Percentiles rank a stretch among this genome's conserved stretches.
Evolutionary conservation across 306 rosid genomes (phyloP).

Genomic region (Pachyrhizus erosus): DNA sequence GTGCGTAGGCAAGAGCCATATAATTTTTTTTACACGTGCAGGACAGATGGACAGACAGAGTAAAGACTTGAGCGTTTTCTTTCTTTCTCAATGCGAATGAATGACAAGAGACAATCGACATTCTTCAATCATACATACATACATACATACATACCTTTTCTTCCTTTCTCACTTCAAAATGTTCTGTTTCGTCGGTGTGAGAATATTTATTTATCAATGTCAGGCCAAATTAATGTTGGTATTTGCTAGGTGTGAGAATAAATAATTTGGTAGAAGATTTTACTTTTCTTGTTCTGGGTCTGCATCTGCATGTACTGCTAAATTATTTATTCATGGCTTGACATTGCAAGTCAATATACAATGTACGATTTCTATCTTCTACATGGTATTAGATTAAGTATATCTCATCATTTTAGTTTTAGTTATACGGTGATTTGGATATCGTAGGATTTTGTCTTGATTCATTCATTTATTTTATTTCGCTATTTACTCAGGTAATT

Average conservation of each 20-base stretch:
- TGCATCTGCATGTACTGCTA: not conserved
- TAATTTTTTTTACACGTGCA: slow-evolving; percentile 1
- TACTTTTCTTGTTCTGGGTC: not conserved
- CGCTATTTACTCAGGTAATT: not conserved
- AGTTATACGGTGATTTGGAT: not conserved
- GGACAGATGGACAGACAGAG: not conserved
- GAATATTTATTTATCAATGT: not conserved
- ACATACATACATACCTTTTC: not conserved
- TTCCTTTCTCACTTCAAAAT: not conserved
- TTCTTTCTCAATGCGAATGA: not conserved
- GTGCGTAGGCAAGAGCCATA: not conserved
- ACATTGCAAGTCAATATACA: not conserved
- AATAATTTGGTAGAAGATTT: slow-evolving; percentile 14
- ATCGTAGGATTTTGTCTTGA: not conserved
- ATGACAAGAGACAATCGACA: not conserved
- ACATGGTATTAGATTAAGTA: no score
- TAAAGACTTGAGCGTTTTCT: not conserved
- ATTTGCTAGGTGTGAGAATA: slow-evolving; percentile 30
- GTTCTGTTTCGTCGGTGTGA: slow-evolving; percentile 2
- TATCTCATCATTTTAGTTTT: no score
- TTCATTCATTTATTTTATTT: no score
- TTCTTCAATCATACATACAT: not conserved
- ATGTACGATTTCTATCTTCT: not conserved
- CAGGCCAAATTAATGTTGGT: slow-evolving; percentile 1
- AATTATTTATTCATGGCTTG: not conserved